These are phyloP conservation scores for Tylopilus sp. DNA, from an alignment of 768 basidiomycete species.

Conservation along the genomic window DNA sequence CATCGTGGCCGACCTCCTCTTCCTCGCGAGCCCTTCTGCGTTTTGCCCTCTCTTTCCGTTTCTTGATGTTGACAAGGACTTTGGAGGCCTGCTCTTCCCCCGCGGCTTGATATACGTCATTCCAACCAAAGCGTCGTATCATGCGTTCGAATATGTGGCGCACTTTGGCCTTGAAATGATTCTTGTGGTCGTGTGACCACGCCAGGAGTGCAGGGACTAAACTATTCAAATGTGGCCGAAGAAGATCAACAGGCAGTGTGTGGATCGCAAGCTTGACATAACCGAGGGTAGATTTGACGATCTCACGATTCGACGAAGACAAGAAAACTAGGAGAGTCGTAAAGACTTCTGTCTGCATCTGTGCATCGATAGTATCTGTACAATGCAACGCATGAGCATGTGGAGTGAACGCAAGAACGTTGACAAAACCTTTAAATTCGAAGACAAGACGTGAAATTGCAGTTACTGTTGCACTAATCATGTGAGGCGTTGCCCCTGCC, in stretches of 20 bases:
- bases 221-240: constrained; percentile 71
- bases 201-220: constrained; percentile 82
- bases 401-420: not conserved
- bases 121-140: constrained; percentile 86
- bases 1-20: constrained; percentile 58
- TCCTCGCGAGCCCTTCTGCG: constrained; percentile 68
- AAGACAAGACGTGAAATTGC: constrained; percentile 91
- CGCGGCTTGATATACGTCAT: constrained; percentile 72
- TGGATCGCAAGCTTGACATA: constrained; percentile 93
- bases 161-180: constrained; percentile 97
- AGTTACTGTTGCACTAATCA: constrained; percentile 97
- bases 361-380: constrained; percentile 61
- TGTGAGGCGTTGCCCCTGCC: constrained; percentile 91
- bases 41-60: constrained; percentile 91
- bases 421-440: constrained; percentile 80
- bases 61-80: constrained; percentile 91
- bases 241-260: constrained; percentile 65
- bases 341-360: constrained; percentile 81
- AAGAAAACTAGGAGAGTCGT: constrained; percentile 88
- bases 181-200: constrained; percentile 98
- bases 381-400: constrained; percentile 1
- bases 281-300: constrained; percentile 94
- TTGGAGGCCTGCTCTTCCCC: constrained; percentile 82
- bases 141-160: constrained; percentile 96
- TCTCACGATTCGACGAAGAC: constrained; percentile 92